These are phyloP conservation scores for Omphalea diandra DNA, from an alignment of 441 rosid species.

Conservation along the genomic window DNA sequence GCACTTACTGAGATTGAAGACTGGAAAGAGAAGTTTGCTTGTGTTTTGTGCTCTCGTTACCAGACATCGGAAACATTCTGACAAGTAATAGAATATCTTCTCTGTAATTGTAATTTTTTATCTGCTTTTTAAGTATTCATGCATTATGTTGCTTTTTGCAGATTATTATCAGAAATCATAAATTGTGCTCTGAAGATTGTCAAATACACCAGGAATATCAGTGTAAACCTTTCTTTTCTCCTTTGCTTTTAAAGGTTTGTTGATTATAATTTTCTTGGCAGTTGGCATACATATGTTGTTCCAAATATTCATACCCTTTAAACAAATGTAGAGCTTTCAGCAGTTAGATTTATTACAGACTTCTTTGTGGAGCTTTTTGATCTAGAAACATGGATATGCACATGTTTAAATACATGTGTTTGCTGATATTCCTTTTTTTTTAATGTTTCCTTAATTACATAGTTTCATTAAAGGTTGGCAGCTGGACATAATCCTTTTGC, in stretches of 20 bases:
- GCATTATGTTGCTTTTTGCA: slow-evolving; percentile 29
- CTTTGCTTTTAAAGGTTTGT: neutral
- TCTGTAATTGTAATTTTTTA: slow-evolving; percentile 15
- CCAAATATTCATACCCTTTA: neutral
- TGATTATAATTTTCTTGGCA: slow-evolving; percentile 15
- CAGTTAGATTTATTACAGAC: neutral
- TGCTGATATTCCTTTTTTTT: neutral
- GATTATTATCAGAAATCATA: slow-evolving; percentile 68
- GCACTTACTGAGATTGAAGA: slow-evolving; percentile 52
- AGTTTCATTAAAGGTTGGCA: slow-evolving; percentile 3
- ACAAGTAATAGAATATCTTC: slow-evolving; percentile 47
- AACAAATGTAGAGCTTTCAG: neutral
- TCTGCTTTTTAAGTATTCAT: slow-evolving; percentile 9
- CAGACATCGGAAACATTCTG: slow-evolving; percentile 78
- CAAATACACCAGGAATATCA: slow-evolving; percentile 49
- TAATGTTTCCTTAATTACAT: neutral
- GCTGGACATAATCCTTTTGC: neutral
- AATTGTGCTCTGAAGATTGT: slow-evolving; percentile 60
- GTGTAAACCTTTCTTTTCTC: slow-evolving; percentile 49
- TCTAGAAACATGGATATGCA: neutral
- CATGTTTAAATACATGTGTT: neutral
- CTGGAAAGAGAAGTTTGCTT: slow-evolving; percentile 77
- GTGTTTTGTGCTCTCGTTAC: slow-evolving; percentile 69
- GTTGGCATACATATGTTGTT: slow-evolving; percentile 9
- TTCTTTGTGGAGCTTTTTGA: neutral